phyloP scores from a whole-genome alignment of 1,139 yeast species.

The Saccharomyces hybrid region DNA sequence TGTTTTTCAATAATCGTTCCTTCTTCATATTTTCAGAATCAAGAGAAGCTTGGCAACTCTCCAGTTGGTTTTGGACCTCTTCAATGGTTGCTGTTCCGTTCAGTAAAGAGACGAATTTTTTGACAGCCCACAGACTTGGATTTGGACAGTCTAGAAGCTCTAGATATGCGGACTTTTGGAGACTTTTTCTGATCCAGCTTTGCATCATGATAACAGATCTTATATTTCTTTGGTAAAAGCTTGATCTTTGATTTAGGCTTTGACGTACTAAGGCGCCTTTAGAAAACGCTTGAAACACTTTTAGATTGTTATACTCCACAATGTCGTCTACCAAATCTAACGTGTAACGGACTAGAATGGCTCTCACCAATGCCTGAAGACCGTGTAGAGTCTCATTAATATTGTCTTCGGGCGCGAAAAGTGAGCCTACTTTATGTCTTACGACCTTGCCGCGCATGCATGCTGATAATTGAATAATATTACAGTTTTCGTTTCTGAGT shows the following conservation, averaged over 20 bases:
- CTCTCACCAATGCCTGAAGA: conserved; percentile 39
- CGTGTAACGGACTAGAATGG: conserved; percentile 44
- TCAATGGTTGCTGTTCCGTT: conserved; percentile 71
- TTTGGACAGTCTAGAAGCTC: conserved; percentile 59
- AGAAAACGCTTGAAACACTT: conserved; percentile 35
- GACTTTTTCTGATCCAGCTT: conserved; percentile 59
- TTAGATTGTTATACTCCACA: conserved; percentile 36
- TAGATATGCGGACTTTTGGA: conserved; percentile 67
- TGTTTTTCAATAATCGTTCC: conserved; percentile 29
- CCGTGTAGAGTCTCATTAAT: conserved; percentile 21
- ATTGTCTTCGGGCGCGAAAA: conserved; percentile 1
- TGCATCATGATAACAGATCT: conserved; percentile 64
- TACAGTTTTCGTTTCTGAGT: background rate
- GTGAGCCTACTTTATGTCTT: conserved; percentile 16
- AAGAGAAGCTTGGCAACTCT: conserved; percentile 61
- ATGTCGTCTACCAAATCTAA: conserved; percentile 46
- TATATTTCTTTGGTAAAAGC: conserved; percentile 49
- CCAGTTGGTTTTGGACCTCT: conserved; percentile 67
- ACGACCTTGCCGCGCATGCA: background rate
- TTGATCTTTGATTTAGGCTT: conserved; percentile 34
- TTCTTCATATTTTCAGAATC: conserved; percentile 79
- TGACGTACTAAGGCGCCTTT: conserved; percentile 33
- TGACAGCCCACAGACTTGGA: conserved; percentile 73
- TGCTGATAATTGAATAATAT: background rate
- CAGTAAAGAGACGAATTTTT: conserved; percentile 67